These are phyloP conservation scores for Magnaporthiopsis rhizophila DNA, from an alignment of 2,329 filamentous ascomycete species.

Conservation along the genomic window DNA sequence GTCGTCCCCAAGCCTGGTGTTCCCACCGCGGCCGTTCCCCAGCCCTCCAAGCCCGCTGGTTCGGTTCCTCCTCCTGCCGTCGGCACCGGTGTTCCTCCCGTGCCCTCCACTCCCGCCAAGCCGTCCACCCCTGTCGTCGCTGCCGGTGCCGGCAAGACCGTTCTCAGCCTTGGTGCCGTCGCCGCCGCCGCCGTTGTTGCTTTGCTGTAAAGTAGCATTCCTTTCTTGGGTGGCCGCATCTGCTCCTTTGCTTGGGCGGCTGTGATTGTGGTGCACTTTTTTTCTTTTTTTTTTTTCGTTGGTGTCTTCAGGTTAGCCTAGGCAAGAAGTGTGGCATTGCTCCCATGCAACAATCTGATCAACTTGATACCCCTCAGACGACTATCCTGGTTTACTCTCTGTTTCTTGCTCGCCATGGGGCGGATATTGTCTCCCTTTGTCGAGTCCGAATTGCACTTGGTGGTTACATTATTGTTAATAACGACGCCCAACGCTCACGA, in stretches of 20 bases:
- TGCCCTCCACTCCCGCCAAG: background rate
- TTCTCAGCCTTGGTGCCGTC: background rate
- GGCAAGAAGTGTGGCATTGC: background rate
- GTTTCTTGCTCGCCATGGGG: background rate
- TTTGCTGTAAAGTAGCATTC: constrained; percentile 4
- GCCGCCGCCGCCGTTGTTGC: constrained; percentile 4
- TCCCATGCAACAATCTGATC: background rate
- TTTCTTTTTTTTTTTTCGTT: background rate
- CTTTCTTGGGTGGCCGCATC: background rate
- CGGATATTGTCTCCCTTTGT: background rate
- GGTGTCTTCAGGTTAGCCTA: background rate
- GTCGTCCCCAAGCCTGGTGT: background rate
- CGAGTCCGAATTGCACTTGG: background rate
- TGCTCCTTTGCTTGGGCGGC: background rate
- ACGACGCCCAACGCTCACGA: background rate
- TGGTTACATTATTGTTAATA: background rate
- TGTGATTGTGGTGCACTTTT: background rate
- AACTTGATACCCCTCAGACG: background rate
- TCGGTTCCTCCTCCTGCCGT: background rate
- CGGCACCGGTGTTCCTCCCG: background rate
- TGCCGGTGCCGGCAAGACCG: constrained; percentile 2
- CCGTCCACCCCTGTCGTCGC: constrained; percentile 2
- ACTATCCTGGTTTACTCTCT: background rate
- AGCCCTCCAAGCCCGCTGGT: background rate
- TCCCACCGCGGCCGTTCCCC: background rate